Base-by-base conservation (phyloP, 164 flowering plant genomes). In the Macadamia tetraphylla region DNA sequence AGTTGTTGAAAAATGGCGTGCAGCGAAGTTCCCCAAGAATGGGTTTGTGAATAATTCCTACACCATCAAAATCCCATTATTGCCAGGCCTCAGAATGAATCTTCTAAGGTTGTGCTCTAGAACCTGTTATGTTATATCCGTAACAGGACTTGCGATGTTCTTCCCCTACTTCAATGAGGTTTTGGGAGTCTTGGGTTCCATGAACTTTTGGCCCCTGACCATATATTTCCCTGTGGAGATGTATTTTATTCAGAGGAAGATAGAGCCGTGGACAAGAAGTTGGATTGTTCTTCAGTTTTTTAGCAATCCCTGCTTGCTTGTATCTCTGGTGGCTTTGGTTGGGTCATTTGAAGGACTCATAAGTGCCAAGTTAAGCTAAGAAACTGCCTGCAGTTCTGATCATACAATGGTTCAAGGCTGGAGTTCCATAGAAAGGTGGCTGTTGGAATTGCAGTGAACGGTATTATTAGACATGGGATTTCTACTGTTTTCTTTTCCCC, bases 121-220 rank as follows among this genome's bases (percentile, higher is more conserved):
- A 67, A 81, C 86, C 7, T 73, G 58, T 1, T 88, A 81, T 72
- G 94, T 85, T 30, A 52, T 67, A 9, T 76, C 87, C 1, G 80
- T 87, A 1, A 84, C 87, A 11, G 83, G 59, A 6, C 57, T 88
- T 17, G 89, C 94, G 5, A 79, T 88, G 78, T 0, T 77, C 23
- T 83, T 88, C 55, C 94, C 94, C 17, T 88, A 81, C 79, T 88
- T 84, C 87, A 88, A 88, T 70, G 74, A 79, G 59, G 79, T 85
- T 2, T 49, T 88, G 76, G 94, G 88, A 40, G 68, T 88, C 14
- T 31, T 89, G 52, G 94, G 94, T 30, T 85, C 87, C 14, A 31
- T 85, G 15, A 80, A 64, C 65, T 89, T 89, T 55, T 87, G 91
- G 91, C 91, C 94, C 15, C 66, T 84, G 74, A 49, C 82, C 29